phyloP scores from a whole-genome alignment of 371 early-diverging fungal genomes.

The Rhizomucor pusillus region DNA sequence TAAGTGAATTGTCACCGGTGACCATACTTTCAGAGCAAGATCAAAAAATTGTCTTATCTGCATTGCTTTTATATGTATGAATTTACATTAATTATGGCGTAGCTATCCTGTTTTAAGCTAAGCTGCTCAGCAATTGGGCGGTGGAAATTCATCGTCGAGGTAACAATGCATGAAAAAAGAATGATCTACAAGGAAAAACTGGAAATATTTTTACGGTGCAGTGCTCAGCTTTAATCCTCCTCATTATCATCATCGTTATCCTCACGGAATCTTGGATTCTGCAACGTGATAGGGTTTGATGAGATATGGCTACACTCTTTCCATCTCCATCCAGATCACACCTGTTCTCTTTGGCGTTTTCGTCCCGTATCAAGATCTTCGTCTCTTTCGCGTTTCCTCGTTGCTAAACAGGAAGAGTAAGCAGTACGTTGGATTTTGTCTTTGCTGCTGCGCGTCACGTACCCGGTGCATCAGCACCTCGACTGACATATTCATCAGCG shows the following conservation, averaged over 20 bases:
- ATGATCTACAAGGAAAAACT: too few species aligned
- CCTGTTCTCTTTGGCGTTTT: constrained; percentile 1
- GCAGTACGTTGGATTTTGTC: too few species aligned
- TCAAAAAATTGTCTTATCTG: too few species aligned
- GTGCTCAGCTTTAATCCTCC: background rate
- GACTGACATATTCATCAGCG: constrained; percentile 55
- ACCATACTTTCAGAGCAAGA: too few species aligned
- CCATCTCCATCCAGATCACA: background rate
- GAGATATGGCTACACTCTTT: constrained; percentile 1
- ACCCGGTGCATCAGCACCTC: constrained; percentile 31
- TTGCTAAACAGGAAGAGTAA: background rate
- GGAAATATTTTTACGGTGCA: too few species aligned
- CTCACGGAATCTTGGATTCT: constrained; percentile 6
- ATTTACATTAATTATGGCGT: too few species aligned
- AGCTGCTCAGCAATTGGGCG: too few species aligned
- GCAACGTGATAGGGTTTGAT: background rate
- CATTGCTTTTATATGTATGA: too few species aligned
- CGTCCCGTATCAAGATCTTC: background rate
- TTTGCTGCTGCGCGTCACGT: background rate
- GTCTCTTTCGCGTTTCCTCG: background rate
- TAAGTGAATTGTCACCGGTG: too few species aligned
- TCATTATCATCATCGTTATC: constrained; percentile 2
- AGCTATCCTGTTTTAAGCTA: too few species aligned
- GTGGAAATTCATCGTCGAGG: too few species aligned
- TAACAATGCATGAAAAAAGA: too few species aligned